These are phyloP conservation scores for Jacaranda copaia DNA, from an alignment of 257 asterid species.

Conservation along the genomic window DNA sequence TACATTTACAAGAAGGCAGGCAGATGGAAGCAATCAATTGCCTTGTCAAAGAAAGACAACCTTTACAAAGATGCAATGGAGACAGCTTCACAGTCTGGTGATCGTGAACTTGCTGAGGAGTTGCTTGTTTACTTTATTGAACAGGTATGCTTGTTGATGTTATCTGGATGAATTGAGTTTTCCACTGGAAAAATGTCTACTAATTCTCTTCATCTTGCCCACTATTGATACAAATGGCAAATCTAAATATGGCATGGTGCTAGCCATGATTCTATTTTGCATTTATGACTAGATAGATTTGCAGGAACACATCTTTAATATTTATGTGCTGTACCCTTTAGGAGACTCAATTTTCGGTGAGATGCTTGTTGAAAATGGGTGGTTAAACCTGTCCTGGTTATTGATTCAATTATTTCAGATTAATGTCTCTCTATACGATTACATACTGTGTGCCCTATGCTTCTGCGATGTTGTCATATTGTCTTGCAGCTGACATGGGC, in stretches of 20 bases:
- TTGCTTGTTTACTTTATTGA: slow-evolving; percentile 95
- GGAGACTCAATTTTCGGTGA: neutral
- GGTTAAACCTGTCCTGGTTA: too few species aligned
- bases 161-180: slow-evolving; percentile 21
- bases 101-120: slow-evolving; percentile 99
- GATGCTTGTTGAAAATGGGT: too few species aligned
- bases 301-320: neutral
- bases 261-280: neutral
- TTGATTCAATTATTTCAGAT: too few species aligned
- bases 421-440: neutral
- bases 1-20: slow-evolving; percentile 99
- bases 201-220: neutral
- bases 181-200: neutral
- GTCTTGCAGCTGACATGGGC: slow-evolving; percentile 19
- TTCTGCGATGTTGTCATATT: slow-evolving; percentile 9
- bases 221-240: neutral
- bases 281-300: slow-evolving; percentile 4
- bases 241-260: slow-evolving; percentile 1
- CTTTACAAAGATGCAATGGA: slow-evolving; percentile 99
- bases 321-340: neutral
- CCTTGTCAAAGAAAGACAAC: slow-evolving; percentile 95
- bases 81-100: slow-evolving; percentile 99
- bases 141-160: slow-evolving; percentile 57
- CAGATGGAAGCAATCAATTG: slow-evolving; percentile 97
- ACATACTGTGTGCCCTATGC: slow-evolving; percentile 14